Evolutionary conservation across 2,329 filamentous ascomycete genomes (phyloP), one percentile per base, ranked within the genome.

Genomic region (Acrocalymma vagum): DNA sequence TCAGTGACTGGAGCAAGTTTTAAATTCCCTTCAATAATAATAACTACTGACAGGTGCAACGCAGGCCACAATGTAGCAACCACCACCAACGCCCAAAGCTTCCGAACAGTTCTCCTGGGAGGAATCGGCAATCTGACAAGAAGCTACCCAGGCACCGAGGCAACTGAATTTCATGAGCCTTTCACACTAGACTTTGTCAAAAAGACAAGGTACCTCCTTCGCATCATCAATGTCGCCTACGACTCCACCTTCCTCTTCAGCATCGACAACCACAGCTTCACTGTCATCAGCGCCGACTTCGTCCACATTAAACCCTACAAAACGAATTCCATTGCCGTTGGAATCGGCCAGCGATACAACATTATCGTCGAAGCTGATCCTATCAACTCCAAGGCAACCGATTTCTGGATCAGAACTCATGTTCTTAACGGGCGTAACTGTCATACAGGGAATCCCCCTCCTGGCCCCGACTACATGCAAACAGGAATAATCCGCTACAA

Each of bases 181-280:
- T n/a, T 65, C 65, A 2, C 43, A 63, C 14, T 57, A 69, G 5
- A 60, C 55, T 15, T 76, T 72, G 41, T 60, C 71, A 26, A 64
- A 3, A 72, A 77, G 3, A 65, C 76, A 57, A 92, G 85, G 0
- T 92, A 92, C 43, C 72, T 90, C 7, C 78, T 93, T 55, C 84
- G 85, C 28, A 74, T 91, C 43, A 75, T 90, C 54, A 90, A 90
- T 55, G 81, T 90, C 14, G 87, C 84, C 10, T 87, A 86, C 11
- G 91, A 90, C 70, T 72, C 74, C 1, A 72, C 72, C 9, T 76
- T 79, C 45, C 72, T 74, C 36, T 70, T 80, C 42, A 80, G 82
- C 32, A 70, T 88, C 25, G 86, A 89, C 47, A 78, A 84, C 51
- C 86, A 88, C 47, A 62, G 73, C 31, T 77, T 85, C 34, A 74